Percentiles rank a stretch among this genome's conserved stretches.
Evolutionary conservation across 768 basidiomycete genomes (phyloP).

Genomic region (Coprinellus aureogranulatus): DNA sequence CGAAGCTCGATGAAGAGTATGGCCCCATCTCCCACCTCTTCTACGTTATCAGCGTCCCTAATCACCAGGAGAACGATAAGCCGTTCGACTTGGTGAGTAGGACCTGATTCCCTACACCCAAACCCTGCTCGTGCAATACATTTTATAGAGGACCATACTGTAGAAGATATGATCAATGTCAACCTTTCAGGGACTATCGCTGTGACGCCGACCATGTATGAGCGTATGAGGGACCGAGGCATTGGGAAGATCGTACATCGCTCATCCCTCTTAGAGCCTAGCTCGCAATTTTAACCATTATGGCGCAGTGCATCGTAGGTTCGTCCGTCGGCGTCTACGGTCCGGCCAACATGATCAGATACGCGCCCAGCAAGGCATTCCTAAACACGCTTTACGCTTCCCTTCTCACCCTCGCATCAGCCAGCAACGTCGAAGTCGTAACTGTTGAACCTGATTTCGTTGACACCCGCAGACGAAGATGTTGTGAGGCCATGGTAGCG

Average conservation of each 20-base stretch:
- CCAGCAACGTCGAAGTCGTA: conserved; percentile 23
- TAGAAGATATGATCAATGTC: conserved; percentile 27
- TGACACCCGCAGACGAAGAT: conserved; percentile 24
- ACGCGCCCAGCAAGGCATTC: conserved; percentile 30
- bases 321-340: conserved; percentile 24
- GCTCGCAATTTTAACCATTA: neutral
- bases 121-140: no score
- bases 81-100: conserved; percentile 22
- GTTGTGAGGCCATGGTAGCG: conserved; percentile 23
- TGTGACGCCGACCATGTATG: conserved; percentile 24
- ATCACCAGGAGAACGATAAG: conserved; percentile 16
- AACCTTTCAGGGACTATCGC: conserved; percentile 26
- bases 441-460: conserved; percentile 27
- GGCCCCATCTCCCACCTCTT: conserved; percentile 32
- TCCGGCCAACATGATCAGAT: conserved; percentile 32
- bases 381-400: conserved; percentile 29
- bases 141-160: conserved; percentile 16
- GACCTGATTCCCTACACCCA: neutral
- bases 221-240: conserved; percentile 27
- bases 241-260: conserved; percentile 29
- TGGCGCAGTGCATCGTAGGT: conserved; percentile 26
- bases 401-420: conserved; percentile 26
- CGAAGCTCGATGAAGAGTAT: conserved; percentile 21
- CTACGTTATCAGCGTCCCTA: conserved; percentile 25
- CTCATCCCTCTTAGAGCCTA: neutral